Evolutionary conservation across 2,329 filamentous ascomycete species (phyloP).

Genomic region (Colletotrichum caudatum): DNA sequence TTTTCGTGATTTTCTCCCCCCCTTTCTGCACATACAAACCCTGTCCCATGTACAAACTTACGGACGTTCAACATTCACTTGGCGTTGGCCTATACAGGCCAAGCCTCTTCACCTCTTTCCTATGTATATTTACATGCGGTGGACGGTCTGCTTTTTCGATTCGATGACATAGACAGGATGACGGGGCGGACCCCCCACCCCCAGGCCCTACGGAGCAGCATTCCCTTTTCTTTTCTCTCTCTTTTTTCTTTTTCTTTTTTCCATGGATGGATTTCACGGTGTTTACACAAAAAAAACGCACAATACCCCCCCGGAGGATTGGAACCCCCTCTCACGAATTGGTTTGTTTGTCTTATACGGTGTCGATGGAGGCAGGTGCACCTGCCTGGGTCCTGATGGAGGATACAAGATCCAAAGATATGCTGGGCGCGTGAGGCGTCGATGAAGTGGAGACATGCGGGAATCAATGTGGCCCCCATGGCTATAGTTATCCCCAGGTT

Average conservation of each 20-base stretch:
- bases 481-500: background rate
- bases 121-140: constrained; percentile 22
- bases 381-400: constrained; percentile 4
- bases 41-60: constrained; percentile 31
- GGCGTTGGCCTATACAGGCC: constrained; percentile 18
- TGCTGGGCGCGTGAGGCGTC: background rate
- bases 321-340: constrained; percentile 36
- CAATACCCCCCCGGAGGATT: constrained; percentile 41
- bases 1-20: constrained; percentile 25
- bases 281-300: constrained; percentile 40
- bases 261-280: constrained; percentile 32
- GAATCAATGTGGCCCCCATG: background rate
- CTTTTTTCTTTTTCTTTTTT: constrained; percentile 21
- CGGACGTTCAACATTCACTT: constrained; percentile 24
- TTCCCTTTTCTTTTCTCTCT: constrained; percentile 22
- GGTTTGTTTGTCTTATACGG: constrained; percentile 33
- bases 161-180: constrained; percentile 32
- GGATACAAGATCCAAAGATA: background rate
- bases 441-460: background rate
- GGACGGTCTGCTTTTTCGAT: constrained; percentile 14
- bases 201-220: constrained; percentile 26
- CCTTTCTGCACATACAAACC: constrained; percentile 35
- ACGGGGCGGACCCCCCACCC: background rate
- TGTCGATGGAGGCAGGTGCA: constrained; percentile 19
- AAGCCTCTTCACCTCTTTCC: constrained; percentile 17